Conservation (phyloP, 257 asterid species). For the Plantago ovata region DNA sequence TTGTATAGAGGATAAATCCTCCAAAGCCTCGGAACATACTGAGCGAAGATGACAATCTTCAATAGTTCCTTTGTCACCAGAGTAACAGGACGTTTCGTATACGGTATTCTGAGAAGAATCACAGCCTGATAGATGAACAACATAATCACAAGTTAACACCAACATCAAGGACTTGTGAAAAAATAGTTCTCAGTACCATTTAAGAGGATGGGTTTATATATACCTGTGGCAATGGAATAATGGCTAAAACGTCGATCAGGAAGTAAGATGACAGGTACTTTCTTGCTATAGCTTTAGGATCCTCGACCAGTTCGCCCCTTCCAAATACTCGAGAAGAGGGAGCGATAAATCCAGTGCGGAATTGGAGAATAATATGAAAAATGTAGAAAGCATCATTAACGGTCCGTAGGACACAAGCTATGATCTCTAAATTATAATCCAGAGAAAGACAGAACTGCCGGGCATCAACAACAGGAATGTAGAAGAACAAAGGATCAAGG, state of each 20-base stretch:
- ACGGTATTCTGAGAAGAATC: slow-evolving; percentile 32
- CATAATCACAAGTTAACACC: background rate
- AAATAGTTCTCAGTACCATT: background rate
- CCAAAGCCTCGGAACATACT: slow-evolving; percentile 49
- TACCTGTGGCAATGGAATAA: slow-evolving; percentile 79
- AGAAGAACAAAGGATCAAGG: slow-evolving; percentile 64
- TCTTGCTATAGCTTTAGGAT: slow-evolving; percentile 48
- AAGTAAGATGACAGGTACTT: slow-evolving; percentile 50
- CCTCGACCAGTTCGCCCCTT: slow-evolving; percentile 56
- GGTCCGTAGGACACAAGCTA: slow-evolving; percentile 54
- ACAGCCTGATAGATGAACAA: slow-evolving; percentile 32
- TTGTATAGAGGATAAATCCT: slow-evolving; percentile 51
- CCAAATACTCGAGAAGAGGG: slow-evolving; percentile 60
- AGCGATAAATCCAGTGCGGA: slow-evolving; percentile 54
- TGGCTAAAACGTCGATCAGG: slow-evolving; percentile 46
- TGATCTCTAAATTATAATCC: slow-evolving; percentile 36
- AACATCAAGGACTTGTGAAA: background rate
- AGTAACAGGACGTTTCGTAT: slow-evolving; percentile 30
- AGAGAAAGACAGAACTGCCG: slow-evolving; percentile 34
- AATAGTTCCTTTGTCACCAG: slow-evolving; percentile 38
- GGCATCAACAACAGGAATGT: slow-evolving; percentile 46
- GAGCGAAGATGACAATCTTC: slow-evolving; percentile 34
- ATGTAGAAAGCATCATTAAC: slow-evolving; percentile 47
- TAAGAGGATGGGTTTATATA: background rate
- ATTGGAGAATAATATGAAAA: slow-evolving; percentile 53